Conservation (phyloP, 495 filamentous ascomycete genomes). For the Hypoxylon subgilvum region DNA sequence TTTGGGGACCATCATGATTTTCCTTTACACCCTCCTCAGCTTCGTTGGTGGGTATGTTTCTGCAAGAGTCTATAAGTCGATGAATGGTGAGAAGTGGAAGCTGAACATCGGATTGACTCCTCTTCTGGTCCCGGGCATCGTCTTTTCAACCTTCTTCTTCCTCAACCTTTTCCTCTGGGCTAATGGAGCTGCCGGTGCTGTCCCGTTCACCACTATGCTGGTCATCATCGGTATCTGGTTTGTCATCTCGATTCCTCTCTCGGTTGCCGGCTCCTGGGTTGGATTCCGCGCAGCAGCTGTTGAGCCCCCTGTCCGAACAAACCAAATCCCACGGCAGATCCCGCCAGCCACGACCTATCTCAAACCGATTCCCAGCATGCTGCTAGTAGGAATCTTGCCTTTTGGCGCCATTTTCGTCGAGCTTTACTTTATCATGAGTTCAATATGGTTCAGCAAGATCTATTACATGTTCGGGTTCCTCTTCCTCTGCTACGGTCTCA, state of each 20-base stretch:
- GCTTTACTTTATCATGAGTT: conserved; percentile 97
- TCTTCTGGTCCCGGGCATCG: conserved; percentile 80
- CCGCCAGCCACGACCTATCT: conserved; percentile 82
- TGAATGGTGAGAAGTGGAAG: conserved; percentile 93
- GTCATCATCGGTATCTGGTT: conserved; percentile 95
- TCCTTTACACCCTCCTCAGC: conserved; percentile 91
- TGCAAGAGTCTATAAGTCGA: conserved; percentile 86
- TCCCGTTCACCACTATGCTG: conserved; percentile 96
- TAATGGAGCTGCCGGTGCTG: conserved; percentile 85
- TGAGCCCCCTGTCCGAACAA: conserved; percentile 85
- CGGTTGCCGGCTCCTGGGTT: conserved; percentile 88
- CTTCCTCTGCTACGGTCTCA: conserved; percentile 95
- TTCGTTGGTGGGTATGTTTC: conserved; percentile 93
- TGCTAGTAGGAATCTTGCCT: conserved; percentile 87
- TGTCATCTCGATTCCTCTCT: conserved; percentile 89
- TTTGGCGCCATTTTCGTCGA: conserved; percentile 98
- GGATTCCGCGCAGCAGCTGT: conserved; percentile 73
- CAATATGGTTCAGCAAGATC: conserved; percentile 95
- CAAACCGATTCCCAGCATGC: conserved; percentile 81
- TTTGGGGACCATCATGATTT: conserved; percentile 85
- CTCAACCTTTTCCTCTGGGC: conserved; percentile 97
- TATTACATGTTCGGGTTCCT: conserved; percentile 99
- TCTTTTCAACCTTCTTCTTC: conserved; percentile 89
- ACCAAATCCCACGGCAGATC: conserved; percentile 97
- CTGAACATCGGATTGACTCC: conserved; percentile 89